Conservation (phyloP, 495 filamentous ascomycete species). For the Choiromyces venosus region DNA sequence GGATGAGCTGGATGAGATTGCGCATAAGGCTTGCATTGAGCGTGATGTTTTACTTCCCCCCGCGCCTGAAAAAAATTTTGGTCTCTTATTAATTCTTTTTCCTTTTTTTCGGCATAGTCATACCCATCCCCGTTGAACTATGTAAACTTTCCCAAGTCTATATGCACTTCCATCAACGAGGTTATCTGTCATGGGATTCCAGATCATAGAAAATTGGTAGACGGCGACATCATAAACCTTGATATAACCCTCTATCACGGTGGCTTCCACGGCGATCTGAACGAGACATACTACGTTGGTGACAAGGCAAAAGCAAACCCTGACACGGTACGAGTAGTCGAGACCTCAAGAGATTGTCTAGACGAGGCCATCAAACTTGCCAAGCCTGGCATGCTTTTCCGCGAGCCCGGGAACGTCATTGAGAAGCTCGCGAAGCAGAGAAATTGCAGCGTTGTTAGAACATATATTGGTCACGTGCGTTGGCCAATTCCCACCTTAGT, state of each 20-base stretch:
- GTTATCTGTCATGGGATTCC: slow-evolving; percentile 94
- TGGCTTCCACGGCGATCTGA: slow-evolving; percentile 82
- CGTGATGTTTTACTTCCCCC: slow-evolving; percentile 60
- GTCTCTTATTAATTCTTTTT: not conserved
- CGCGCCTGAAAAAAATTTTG: not conserved
- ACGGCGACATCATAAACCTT: slow-evolving; percentile 86
- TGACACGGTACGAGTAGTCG: slow-evolving; percentile 77
- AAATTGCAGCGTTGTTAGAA: slow-evolving; percentile 75
- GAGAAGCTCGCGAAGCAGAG: slow-evolving; percentile 77
- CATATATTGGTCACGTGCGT: slow-evolving; percentile 70
- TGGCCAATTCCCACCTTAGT: not conserved
- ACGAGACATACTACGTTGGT: slow-evolving; percentile 89
- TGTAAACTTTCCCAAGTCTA: slow-evolving; percentile 91
- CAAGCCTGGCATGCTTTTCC: slow-evolving; percentile 79
- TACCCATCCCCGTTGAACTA: slow-evolving; percentile 98
- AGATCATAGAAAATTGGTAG: slow-evolving; percentile 67
- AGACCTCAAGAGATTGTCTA: slow-evolving; percentile 72
- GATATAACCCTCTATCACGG: slow-evolving; percentile 83
- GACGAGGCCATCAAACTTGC: slow-evolving; percentile 78
- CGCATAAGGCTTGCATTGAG: slow-evolving; percentile 93
- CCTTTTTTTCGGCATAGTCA: slow-evolving; percentile 53
- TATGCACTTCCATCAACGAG: slow-evolving; percentile 94
- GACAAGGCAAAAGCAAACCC: slow-evolving; percentile 66
- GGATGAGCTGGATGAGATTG: slow-evolving; percentile 91
- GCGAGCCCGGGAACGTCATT: slow-evolving; percentile 75